A percentile compares a stretch with the other conserved stretches of the same genome.
These are phyloP conservation scores for Nannochloropsis gaditana DNA, from an alignment of 108 stramenopile genomes.

Conservation along the genomic window DNA sequence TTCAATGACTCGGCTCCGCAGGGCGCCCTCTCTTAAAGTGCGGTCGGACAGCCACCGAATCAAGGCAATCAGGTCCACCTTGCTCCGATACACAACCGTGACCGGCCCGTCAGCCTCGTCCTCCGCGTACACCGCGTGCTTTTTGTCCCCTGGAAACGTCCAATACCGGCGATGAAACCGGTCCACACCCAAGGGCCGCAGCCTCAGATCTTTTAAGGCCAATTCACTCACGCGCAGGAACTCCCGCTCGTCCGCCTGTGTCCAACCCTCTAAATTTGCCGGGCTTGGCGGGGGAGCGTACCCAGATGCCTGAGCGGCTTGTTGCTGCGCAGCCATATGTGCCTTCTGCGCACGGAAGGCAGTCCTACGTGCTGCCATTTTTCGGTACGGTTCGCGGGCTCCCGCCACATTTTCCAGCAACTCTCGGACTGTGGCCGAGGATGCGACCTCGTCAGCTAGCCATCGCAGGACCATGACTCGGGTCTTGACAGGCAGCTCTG, in stretches of 20 bases:
- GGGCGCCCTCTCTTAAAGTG: background rate
- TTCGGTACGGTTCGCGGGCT: background rate
- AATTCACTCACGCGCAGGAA: background rate
- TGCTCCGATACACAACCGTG: background rate
- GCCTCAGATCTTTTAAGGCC: background rate
- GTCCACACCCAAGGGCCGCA: background rate
- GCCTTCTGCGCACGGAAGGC: background rate
- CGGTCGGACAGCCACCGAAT: background rate
- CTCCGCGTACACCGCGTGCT: background rate
- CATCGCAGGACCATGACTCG: background rate
- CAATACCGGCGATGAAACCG: background rate
- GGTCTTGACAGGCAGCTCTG: background rate
- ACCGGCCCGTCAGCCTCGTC: background rate
- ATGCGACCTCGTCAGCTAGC: background rate
- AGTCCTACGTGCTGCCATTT: background rate
- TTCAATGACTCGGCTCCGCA: constrained; percentile 7
- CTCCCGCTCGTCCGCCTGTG: background rate
- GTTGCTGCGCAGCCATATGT: background rate
- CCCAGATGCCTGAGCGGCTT: background rate
- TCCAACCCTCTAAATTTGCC: background rate
- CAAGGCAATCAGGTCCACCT: background rate
- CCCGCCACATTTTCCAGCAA: background rate
- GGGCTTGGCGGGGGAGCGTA: no score
- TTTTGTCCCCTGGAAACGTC: background rate
- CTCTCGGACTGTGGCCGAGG: background rate